phyloP scores from a whole-genome alignment of 495 filamentous ascomycete species.

The Evansstolkia leycettana region DNA sequence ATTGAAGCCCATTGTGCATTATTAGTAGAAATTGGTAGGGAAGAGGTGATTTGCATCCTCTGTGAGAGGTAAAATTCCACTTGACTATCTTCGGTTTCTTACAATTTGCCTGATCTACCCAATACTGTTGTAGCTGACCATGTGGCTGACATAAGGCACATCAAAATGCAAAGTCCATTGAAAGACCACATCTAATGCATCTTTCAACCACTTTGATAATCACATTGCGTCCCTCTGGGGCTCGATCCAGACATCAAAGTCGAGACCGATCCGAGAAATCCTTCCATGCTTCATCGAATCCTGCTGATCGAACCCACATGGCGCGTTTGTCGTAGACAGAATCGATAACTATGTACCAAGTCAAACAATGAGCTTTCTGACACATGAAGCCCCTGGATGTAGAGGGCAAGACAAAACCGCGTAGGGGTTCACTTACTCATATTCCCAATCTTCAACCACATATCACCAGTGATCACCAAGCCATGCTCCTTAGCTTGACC shows the following conservation, averaged over 20 bases:
- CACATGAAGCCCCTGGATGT: background rate
- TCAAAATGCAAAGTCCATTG: too few species aligned
- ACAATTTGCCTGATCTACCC: too few species aligned
- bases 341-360: slow-evolving; percentile 16
- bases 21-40: too few species aligned
- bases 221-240: too few species aligned
- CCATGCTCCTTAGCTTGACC: slow-evolving; percentile 24
- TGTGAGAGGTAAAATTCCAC: too few species aligned
- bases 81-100: too few species aligned
- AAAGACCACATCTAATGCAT: too few species aligned
- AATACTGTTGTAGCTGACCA: too few species aligned
- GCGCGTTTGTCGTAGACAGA: slow-evolving; percentile 12
- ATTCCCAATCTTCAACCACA: slow-evolving; percentile 62
- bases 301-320: slow-evolving; percentile 23
- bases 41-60: too few species aligned
- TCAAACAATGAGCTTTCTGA: background rate
- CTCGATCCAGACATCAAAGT: slow-evolving; percentile 6
- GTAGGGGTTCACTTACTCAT: slow-evolving; percentile 6
- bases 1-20: too few species aligned
- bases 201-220: too few species aligned
- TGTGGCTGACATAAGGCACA: too few species aligned
- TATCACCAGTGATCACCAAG: slow-evolving; percentile 45
- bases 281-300: slow-evolving; percentile 27
- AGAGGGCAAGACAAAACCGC: background rate
- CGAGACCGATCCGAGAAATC: slow-evolving; percentile 12